Percentiles rank a stretch among this genome's conserved stretches.
These are phyloP conservation scores for Candida coquimbonensis DNA, from an alignment of 805 yeast genomes.

Conservation along the genomic window DNA sequence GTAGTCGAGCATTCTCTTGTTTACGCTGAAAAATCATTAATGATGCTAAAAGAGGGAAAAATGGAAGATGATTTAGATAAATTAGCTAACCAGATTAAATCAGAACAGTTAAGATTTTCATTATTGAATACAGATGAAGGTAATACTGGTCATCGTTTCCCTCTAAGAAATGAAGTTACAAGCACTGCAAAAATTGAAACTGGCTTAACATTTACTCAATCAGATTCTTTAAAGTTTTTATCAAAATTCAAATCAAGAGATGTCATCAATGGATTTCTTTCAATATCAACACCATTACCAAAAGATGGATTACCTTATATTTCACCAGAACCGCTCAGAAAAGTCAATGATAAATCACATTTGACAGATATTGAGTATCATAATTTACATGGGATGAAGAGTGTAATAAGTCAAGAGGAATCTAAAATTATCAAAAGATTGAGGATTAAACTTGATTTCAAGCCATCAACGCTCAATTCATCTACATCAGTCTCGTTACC, in stretches of 20 bases:
- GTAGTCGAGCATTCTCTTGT: constrained; percentile 11
- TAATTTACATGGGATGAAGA: constrained; percentile 26
- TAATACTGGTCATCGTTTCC: constrained; percentile 10
- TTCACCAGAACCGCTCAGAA: constrained; percentile 30
- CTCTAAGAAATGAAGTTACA: constrained; percentile 14
- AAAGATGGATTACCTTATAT: constrained; percentile 30
- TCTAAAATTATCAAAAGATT: constrained; percentile 21
- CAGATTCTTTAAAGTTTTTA: background rate
- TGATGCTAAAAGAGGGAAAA: constrained; percentile 11
- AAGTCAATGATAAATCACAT: constrained; percentile 28
- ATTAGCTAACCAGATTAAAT: constrained; percentile 13
- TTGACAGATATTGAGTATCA: constrained; percentile 28
- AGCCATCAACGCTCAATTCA: constrained; percentile 20
- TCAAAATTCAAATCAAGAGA: background rate
- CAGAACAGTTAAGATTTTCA: constrained; percentile 10
- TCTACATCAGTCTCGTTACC: constrained; percentile 20
- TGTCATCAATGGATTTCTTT: constrained; percentile 22
- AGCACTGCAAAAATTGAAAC: background rate
- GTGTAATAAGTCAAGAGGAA: constrained; percentile 24
- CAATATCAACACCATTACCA: constrained; percentile 26
- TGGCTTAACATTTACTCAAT: background rate
- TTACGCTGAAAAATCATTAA: constrained; percentile 14
- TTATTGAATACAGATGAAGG: background rate
- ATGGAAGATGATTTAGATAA: constrained; percentile 9
- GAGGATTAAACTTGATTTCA: constrained; percentile 23